phyloP scores from a whole-genome alignment of 2,329 filamentous ascomycete genomes.

The Plectosphaerella plurivora region DNA sequence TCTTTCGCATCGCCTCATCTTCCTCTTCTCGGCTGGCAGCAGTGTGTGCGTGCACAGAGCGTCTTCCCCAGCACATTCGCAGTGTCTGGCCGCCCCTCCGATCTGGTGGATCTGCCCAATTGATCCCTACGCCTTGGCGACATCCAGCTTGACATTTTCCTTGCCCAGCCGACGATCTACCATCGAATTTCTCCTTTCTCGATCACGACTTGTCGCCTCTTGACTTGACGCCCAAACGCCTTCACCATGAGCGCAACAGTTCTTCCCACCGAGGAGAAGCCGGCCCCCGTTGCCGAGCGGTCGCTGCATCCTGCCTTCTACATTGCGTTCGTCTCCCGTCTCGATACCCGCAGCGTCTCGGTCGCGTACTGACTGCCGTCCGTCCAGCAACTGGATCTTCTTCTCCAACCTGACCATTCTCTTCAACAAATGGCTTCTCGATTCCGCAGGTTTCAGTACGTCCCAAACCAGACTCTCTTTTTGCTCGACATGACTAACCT shows the following conservation, averaged over 20 bases:
- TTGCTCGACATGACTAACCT: constrained; percentile 12
- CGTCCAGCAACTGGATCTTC: constrained; percentile 68
- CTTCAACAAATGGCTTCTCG: constrained; percentile 89
- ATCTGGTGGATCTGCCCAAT: not conserved
- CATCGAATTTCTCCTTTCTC: not conserved
- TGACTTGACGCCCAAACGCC: not conserved
- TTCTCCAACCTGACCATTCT: constrained; percentile 82
- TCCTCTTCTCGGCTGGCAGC: too few relatives aligned
- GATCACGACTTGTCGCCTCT: constrained; percentile 1
- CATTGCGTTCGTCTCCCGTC: constrained; percentile 23
- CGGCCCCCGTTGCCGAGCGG: constrained; percentile 6
- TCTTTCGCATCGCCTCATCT: too few relatives aligned
- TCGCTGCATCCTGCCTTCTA: constrained; percentile 20
- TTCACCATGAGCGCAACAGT: constrained; percentile 5
- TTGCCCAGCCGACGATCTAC: not conserved
- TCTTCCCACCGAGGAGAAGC: constrained; percentile 17
- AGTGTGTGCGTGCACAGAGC: too few relatives aligned
- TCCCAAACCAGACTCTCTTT: constrained; percentile 3
- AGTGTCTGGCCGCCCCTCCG: not conserved
- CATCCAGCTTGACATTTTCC: not conserved
- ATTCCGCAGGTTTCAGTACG: constrained; percentile 70
- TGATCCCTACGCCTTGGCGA: not conserved
- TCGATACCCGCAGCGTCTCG: not conserved
- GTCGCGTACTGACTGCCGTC: not conserved
- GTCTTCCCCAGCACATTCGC: too few relatives aligned